These are phyloP conservation scores for Xerocomellus amylosporus DNA, from an alignment of 768 basidiomycete species.

Conservation along the genomic window DNA sequence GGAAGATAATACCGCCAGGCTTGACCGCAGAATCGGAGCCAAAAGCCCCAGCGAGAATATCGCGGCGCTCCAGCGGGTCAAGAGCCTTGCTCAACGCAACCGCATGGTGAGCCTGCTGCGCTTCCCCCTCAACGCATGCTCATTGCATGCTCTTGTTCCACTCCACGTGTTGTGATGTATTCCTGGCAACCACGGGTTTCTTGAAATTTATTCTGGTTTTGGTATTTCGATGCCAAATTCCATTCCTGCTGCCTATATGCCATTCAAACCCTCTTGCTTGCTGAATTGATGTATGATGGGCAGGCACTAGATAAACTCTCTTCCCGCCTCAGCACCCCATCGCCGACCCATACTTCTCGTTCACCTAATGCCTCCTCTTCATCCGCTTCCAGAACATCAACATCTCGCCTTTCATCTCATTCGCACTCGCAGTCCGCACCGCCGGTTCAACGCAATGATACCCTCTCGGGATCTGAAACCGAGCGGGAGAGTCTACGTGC, in stretches of 20 bases:
- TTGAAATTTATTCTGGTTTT: conserved; percentile 1
- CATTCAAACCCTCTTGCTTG: conserved; percentile 1
- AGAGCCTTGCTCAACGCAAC: conserved; percentile 68
- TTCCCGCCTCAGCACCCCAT: conserved; percentile 55
- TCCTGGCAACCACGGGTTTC: conserved; percentile 4
- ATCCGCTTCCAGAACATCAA: conserved; percentile 34
- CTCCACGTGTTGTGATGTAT: conserved; percentile 32
- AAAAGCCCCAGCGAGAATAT: conserved; percentile 51
- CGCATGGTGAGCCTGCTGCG: conserved; percentile 53
- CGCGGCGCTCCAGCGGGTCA: conserved; percentile 62
- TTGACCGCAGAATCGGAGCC: conserved; percentile 37
- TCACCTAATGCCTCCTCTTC: conserved; percentile 35
- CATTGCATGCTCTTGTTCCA: conserved; percentile 28
- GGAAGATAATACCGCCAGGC: conserved; percentile 63
- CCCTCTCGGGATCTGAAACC: conserved; percentile 76
- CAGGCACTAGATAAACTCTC: conserved; percentile 72
- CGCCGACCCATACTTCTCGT: conserved; percentile 43
- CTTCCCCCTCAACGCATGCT: conserved; percentile 18
- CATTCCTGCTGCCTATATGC: conserved; percentile 21
- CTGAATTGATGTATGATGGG: conserved; percentile 1
- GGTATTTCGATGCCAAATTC: conserved; percentile 5
- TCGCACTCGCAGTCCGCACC: conserved; percentile 30
- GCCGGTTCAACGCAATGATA: conserved; percentile 32
- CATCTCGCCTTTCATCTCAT: conserved; percentile 37
- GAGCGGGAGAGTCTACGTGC: conserved; percentile 60